Base-by-base conservation (phyloP, 208 protist genomes). In the Leishmania major region DNA sequence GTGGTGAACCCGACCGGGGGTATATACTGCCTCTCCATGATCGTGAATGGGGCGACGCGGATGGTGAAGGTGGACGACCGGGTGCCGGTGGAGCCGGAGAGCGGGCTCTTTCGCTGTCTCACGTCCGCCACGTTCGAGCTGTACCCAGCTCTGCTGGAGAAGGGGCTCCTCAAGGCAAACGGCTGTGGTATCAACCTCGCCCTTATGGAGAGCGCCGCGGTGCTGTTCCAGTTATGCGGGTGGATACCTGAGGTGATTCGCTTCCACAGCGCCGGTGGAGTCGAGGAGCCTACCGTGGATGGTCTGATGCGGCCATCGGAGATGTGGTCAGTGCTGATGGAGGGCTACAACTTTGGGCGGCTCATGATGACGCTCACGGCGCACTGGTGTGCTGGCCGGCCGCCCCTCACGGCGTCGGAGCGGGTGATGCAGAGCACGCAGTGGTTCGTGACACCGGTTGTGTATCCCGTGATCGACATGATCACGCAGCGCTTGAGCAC, bases 61-160 rank as follows among this genome's bases (percentile, higher is more conserved):
- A 79, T 95, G 53, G 90, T 97, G 28, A 88, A 89, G 69, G 86
- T 97, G 40, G 94, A 97, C 81, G 94, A 97, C 75, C 83, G 87
- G 31, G 87, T 97, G 49, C 91, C 92, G 13, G 85, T 89, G 70
- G 85, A 89, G 66, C 88, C 87, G 0, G 57, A 43, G 43, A 93
- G 79, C 11, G 94, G 90, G 85, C 28, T 89, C 37, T 82, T 82
- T 62, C 77, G 82, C 49, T 86, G 82, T 67, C 73, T 86, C 53
- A 82, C 82, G 31, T 82, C 78, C 5, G 51, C 55, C 31, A 64
- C 72, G 1, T 79, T 60, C 55, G 82, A 86, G 74, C 64, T 90
- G 13, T 90, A 96, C 67, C 90, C 93, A 74, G 89, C 94, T 74
- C 91, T 95, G 83, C 89, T 93, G 25, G 95, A 93, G 74, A 86